These are phyloP conservation scores for Melanogaster broomeanus DNA, from an alignment of 768 basidiomycete genomes.

Conservation along the genomic window DNA sequence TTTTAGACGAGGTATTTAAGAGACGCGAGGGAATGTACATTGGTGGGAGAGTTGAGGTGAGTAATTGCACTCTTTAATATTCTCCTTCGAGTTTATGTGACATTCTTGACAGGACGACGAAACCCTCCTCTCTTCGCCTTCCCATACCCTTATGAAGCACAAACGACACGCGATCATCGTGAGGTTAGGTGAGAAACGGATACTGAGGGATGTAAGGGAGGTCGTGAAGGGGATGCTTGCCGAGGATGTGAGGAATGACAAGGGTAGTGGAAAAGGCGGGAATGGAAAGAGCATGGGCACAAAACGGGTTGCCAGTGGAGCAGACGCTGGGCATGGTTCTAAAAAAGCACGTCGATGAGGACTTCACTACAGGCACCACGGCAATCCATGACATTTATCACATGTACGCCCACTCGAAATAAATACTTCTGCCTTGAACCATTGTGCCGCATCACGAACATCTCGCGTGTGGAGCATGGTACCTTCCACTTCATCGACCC, in stretches of 20 bases:
- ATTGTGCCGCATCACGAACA: too few relatives aligned
- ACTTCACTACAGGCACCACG: too few relatives aligned
- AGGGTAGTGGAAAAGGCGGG: background rate
- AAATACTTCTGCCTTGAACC: too few relatives aligned
- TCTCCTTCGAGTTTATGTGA: background rate
- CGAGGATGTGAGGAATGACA: conserved; percentile 5
- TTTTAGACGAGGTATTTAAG: conserved; percentile 51
- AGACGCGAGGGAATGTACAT: conserved; percentile 46
- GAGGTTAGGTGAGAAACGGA: conserved; percentile 77
- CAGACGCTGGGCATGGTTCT: conserved; percentile 4
- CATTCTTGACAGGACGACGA: conserved; percentile 51
- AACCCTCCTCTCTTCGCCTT: conserved; percentile 31
- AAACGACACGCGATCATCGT: conserved; percentile 68
- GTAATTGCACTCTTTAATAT: conserved; percentile 5
- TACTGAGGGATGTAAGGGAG: conserved; percentile 42
- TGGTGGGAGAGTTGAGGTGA: conserved; percentile 44
- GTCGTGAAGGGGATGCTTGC: conserved; percentile 6
- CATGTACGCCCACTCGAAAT: too few relatives aligned
- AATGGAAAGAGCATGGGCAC: background rate
- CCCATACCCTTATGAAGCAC: conserved; percentile 39
- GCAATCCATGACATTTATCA: too few relatives aligned
- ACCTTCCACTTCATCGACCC: too few relatives aligned
- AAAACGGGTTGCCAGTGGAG: conserved; percentile 17
- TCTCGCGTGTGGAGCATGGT: too few relatives aligned
- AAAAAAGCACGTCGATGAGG: conserved; percentile 24